Evolutionary conservation across 192 early-diverging fungal species (phyloP).

Genomic region (Mortierella hygrophila): DNA sequence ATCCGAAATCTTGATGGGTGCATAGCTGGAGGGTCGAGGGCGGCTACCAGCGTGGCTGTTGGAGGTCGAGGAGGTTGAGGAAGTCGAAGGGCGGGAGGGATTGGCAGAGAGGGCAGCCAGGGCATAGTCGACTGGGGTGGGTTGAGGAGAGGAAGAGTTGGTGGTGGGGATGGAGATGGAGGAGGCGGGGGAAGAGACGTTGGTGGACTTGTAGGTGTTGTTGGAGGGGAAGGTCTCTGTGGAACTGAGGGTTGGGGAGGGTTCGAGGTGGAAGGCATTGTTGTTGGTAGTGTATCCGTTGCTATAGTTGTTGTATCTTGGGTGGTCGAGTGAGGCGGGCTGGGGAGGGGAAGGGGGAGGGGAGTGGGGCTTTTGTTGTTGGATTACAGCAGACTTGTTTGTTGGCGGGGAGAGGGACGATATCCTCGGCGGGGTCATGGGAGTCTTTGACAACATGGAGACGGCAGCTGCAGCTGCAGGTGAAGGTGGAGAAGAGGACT

Average conservation of each 20-base stretch:
- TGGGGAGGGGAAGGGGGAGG: constrained; percentile 26
- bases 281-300: constrained; percentile 5
- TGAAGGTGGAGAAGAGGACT: background rate
- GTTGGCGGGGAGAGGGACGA: constrained; percentile 29
- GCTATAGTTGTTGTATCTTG: constrained; percentile 7
- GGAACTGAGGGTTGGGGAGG: constrained; percentile 31
- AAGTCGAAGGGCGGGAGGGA: constrained; percentile 23
- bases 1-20: constrained; percentile 43
- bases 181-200: constrained; percentile 35
- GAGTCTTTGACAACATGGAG: constrained; percentile 9
- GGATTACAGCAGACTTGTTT: background rate
- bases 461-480: constrained; percentile 19
- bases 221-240: constrained; percentile 35
- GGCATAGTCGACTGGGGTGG: constrained; percentile 22
- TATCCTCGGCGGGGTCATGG: constrained; percentile 49
- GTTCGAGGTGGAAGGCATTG: constrained; percentile 26
- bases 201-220: constrained; percentile 5
- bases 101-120: constrained; percentile 24
- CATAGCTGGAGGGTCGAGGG: constrained; percentile 50
- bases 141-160: background rate
- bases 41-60: constrained; percentile 8
- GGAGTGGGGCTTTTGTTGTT: constrained; percentile 6
- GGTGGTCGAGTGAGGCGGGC: background rate
- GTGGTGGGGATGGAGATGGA: constrained; percentile 22
- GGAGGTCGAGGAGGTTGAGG: constrained; percentile 18